Conservation (phyloP, 2,329 filamentous ascomycete genomes). For the Karstenula rhodostoma region DNA sequence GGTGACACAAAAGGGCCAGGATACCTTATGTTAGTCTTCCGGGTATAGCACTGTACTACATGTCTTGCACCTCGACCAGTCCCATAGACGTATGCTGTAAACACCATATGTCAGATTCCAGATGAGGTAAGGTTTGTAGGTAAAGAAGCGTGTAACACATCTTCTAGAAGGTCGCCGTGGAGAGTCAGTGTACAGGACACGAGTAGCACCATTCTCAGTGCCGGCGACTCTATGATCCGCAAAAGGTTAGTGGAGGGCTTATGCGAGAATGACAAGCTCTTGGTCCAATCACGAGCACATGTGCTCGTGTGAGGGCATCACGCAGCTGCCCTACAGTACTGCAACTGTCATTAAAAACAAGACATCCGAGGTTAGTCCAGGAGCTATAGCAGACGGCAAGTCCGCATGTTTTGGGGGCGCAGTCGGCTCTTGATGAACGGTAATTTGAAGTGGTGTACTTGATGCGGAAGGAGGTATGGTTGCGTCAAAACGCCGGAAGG, state of each 20-base stretch:
- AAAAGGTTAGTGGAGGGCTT: conserved; percentile 17
- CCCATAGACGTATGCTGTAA: neutral
- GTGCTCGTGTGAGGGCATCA: conserved; percentile 13
- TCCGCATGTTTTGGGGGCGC: conserved; percentile 9
- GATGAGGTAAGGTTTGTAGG: neutral
- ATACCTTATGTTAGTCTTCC: conserved; percentile 15
- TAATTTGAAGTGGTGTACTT: conserved; percentile 21
- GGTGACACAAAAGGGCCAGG: conserved; percentile 23
- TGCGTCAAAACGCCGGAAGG: conserved; percentile 13
- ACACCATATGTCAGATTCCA: neutral
- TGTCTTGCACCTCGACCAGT: conserved; percentile 7
- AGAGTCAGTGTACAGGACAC: conserved; percentile 17
- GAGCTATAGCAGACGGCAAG: neutral
- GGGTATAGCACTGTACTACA: conserved; percentile 12
- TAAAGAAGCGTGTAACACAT: neutral
- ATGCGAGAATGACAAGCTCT: conserved; percentile 16
- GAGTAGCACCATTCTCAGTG: conserved; percentile 6
- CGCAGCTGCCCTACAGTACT: conserved; percentile 7
- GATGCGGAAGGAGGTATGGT: conserved; percentile 23
- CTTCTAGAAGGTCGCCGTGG: conserved; percentile 8
- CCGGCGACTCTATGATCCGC: conserved; percentile 9
- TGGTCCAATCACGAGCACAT: conserved; percentile 22
- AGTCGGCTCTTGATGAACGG: conserved; percentile 16
- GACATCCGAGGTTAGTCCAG: conserved; percentile 11
- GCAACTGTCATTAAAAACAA: conserved; percentile 6